A percentile compares a stretch with the other conserved stretches of the same genome.
Evolutionary conservation across 305 asterid species (phyloP).

Genomic region (Fraxinus sp.): DNA sequence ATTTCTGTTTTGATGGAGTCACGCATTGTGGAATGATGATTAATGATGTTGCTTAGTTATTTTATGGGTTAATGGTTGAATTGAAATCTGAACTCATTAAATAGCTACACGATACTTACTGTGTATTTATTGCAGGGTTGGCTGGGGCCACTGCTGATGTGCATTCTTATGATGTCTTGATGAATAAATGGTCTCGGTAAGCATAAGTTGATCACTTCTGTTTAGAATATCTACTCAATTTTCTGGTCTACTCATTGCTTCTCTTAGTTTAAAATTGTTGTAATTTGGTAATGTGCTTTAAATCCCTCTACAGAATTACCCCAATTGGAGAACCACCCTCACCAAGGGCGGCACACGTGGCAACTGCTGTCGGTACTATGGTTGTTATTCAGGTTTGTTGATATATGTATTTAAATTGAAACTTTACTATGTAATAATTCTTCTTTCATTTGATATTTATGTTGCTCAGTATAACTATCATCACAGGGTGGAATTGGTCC

Average conservation of each 20-base stretch:
- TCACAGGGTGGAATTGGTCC: slow-evolving; percentile 99
- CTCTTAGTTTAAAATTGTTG: not conserved
- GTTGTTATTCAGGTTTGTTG: slow-evolving; percentile 90
- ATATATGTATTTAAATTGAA: not conserved
- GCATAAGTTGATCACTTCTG: slow-evolving; percentile 14
- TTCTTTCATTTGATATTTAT: not conserved
- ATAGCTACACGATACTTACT: slow-evolving; percentile 23
- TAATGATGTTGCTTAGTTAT: not conserved
- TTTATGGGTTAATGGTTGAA: not conserved
- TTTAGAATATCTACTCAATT: not conserved
- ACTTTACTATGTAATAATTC: not conserved
- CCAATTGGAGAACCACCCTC: slow-evolving; percentile 99
- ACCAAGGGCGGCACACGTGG: slow-evolving; percentile 99
- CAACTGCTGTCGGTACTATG: slow-evolving; percentile 98
- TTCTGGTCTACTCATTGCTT: not conserved
- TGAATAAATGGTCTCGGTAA: slow-evolving; percentile 96
- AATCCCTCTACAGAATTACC: slow-evolving; percentile 56
- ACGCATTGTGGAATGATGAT: not conserved
- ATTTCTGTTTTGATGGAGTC: not conserved
- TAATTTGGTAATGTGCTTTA: slow-evolving; percentile 5
- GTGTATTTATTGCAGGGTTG: slow-evolving; percentile 58
- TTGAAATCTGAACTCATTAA: not conserved
- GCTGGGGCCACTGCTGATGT: slow-evolving; percentile 99
- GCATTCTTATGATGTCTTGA: slow-evolving; percentile 84
- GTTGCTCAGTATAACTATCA: not conserved